Percentiles rank a stretch among this genome's conserved stretches.
phyloP scores from a whole-genome alignment of 768 basidiomycete genomes.

The Suillus clintonianus region DNA sequence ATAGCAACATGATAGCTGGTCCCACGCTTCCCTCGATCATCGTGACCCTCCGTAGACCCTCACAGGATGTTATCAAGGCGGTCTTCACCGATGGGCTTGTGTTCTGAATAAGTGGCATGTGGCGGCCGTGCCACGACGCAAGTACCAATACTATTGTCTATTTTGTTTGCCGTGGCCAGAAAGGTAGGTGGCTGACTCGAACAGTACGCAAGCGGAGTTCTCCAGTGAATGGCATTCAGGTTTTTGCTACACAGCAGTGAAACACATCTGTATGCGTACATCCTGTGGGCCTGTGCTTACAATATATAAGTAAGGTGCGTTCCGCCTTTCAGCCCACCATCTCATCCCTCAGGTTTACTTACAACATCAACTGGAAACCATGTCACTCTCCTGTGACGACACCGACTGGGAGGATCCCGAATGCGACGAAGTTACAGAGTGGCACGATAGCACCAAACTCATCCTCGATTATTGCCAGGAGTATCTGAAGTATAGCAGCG shows the following conservation, averaged over 20 bases:
- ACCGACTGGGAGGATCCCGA: background rate
- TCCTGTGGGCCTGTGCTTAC: background rate
- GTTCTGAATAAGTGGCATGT: background rate
- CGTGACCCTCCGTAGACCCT: background rate
- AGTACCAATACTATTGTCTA: background rate
- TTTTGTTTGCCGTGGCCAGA: background rate
- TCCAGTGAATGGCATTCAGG: background rate
- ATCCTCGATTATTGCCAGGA: background rate
- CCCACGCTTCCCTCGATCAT: background rate
- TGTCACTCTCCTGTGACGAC: background rate
- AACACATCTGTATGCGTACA: too few species aligned
- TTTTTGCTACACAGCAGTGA: background rate
- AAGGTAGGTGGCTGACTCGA: background rate
- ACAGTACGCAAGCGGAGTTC: background rate
- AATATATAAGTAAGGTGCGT: background rate
- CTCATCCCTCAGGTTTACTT: background rate
- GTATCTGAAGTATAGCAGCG: background rate
- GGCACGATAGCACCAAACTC: background rate
- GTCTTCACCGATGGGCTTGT: background rate
- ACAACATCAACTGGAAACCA: background rate
- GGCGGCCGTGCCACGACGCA: background rate
- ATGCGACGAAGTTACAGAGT: background rate
- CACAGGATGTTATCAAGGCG: too few species aligned
- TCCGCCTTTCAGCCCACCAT: too few species aligned
- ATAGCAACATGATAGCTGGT: background rate